These are phyloP conservation scores for Cladophialophora psammophila DNA, from an alignment of 2,329 filamentous ascomycete genomes.

Conservation along the genomic window DNA sequence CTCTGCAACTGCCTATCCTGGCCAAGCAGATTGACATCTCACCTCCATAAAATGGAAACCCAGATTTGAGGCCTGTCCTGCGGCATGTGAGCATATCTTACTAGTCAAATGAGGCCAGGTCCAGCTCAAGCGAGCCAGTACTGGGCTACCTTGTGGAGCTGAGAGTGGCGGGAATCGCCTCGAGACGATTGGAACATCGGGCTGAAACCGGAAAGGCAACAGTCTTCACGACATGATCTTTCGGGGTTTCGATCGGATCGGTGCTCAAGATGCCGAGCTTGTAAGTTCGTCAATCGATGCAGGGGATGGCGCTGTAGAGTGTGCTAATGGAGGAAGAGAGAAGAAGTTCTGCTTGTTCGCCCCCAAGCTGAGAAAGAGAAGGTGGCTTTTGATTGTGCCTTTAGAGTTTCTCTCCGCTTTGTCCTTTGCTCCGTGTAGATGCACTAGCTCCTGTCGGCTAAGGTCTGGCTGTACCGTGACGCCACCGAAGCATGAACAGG, in stretches of 20 bases:
- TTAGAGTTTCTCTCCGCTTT: neutral
- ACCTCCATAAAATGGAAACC: neutral
- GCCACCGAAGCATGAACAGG: slow-evolving; percentile 2
- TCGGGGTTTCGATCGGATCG: neutral
- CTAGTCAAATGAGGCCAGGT: neutral
- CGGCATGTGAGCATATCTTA: neutral
- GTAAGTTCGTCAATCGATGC: neutral
- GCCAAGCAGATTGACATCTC: neutral
- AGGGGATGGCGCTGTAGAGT: neutral
- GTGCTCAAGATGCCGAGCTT: slow-evolving; percentile 3
- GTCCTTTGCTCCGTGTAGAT: slow-evolving; percentile 14
- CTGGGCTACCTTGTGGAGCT: neutral
- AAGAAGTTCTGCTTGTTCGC: neutral
- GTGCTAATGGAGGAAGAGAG: neutral
- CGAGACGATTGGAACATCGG: neutral
- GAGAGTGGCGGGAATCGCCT: neutral
- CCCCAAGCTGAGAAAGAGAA: neutral
- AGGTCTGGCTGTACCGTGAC: slow-evolving; percentile 25
- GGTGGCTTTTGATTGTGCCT: neutral
- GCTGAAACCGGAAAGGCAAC: neutral
- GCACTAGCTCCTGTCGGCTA: slow-evolving; percentile 6
- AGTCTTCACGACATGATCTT: slow-evolving; percentile 2
- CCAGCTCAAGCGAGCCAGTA: neutral
- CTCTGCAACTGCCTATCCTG: neutral
- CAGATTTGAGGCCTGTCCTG: neutral